Evolutionary conservation across 192 early-diverging fungal species (phyloP).

Genomic region (Bifiguratus adelaidae): DNA sequence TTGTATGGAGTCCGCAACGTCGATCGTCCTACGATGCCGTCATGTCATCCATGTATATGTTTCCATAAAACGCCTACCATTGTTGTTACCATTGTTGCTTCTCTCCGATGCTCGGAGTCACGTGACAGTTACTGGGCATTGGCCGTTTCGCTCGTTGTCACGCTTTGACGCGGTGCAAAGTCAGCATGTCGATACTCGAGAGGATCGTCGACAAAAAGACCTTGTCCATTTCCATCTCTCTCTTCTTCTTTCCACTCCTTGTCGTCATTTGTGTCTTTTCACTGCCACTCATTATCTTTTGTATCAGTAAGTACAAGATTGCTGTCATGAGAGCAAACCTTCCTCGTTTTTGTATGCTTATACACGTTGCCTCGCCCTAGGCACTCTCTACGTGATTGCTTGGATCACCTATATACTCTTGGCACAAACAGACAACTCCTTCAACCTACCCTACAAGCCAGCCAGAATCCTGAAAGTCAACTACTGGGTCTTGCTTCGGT

Average conservation of each 20-base stretch:
- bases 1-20: too few species aligned
- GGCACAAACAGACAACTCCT: conserved; percentile 19
- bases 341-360: background rate
- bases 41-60: too few species aligned
- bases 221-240: conserved; percentile 14
- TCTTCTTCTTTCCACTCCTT: conserved; percentile 19
- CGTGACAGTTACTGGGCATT: too few species aligned
- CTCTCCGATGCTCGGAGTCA: too few species aligned
- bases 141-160: too few species aligned
- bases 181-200: too few species aligned
- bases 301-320: conserved; percentile 11
- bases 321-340: background rate
- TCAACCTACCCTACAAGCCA: conserved; percentile 25
- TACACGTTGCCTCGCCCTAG: background rate
- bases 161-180: too few species aligned
- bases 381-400: conserved; percentile 14
- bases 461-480: conserved; percentile 25
- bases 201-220: conserved; percentile 21
- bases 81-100: too few species aligned
- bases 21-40: too few species aligned
- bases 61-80: too few species aligned
- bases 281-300: conserved; percentile 14
- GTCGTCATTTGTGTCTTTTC: conserved; percentile 13
- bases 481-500: conserved; percentile 2
- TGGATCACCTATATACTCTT: conserved; percentile 10